Conservation (phyloP, 805 yeast genomes). For the Maudiozyma serrabonitensis region DNA sequence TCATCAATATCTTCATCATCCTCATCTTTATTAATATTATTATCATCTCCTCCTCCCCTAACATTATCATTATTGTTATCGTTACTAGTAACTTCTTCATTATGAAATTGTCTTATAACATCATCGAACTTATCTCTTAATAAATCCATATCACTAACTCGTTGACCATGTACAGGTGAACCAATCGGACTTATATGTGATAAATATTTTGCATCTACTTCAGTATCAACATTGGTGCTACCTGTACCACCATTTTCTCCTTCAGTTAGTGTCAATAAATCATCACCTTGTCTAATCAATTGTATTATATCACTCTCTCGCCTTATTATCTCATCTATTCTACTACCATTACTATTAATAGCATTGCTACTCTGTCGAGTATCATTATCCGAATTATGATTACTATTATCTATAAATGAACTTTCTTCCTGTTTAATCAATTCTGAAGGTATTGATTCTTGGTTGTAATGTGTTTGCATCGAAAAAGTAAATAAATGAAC, state of each 20-base stretch:
- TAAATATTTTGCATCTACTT: not conserved
- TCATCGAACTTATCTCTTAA: constrained; percentile 9
- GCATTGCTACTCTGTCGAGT: not conserved
- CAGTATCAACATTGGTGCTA: no score
- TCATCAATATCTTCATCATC: constrained; percentile 20
- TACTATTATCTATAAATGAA: no score
- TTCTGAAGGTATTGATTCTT: no score
- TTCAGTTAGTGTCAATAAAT: not conserved
- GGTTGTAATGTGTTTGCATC: no score
- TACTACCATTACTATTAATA: not conserved
- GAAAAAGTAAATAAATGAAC: no score
- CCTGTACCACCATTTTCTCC: not conserved
- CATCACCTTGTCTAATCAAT: constrained; percentile 1
- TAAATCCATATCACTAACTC: not conserved
- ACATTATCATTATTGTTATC: no score
- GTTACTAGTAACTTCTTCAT: not conserved
- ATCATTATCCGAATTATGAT: not conserved
- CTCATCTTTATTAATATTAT: constrained; percentile 1
- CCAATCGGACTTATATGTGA: not conserved
- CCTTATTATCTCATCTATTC: constrained; percentile 4
- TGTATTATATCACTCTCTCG: constrained; percentile 3
- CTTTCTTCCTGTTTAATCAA: no score
- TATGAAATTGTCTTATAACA: constrained; percentile 10
- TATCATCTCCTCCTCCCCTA: not conserved
- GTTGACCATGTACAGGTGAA: not conserved